A percentile compares a stretch with the other conserved stretches of the same genome.
Evolutionary conservation across 2,329 filamentous ascomycete species (phyloP).

Genomic region (Anthostomella pinea): DNA sequence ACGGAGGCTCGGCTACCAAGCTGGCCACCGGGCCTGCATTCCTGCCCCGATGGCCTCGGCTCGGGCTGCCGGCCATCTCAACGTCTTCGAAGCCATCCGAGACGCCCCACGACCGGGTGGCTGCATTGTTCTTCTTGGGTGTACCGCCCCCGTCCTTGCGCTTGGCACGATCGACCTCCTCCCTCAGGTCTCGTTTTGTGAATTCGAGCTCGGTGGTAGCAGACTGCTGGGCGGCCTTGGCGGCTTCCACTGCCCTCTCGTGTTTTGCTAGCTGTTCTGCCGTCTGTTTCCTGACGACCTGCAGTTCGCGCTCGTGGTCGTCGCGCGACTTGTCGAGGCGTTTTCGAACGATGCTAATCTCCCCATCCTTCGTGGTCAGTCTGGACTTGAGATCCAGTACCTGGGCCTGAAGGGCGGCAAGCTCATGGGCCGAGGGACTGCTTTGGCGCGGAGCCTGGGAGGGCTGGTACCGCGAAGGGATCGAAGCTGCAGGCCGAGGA

Average conservation of each 20-base stretch:
- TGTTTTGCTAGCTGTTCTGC: slow-evolving; percentile 63
- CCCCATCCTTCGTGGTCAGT: slow-evolving; percentile 63
- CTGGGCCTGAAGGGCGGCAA: slow-evolving; percentile 50
- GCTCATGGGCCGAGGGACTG: slow-evolving; percentile 33
- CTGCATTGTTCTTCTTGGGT: slow-evolving; percentile 58
- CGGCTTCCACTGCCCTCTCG: slow-evolving; percentile 61
- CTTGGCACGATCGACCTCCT: slow-evolving; percentile 48
- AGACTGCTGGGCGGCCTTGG: slow-evolving; percentile 62
- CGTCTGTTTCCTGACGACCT: slow-evolving; percentile 59
- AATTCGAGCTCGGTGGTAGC: slow-evolving; percentile 71
- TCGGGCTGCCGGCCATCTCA: slow-evolving; percentile 53
- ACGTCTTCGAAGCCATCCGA: slow-evolving; percentile 77
- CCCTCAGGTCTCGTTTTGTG: slow-evolving; percentile 66
- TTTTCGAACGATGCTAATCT: slow-evolving; percentile 71
- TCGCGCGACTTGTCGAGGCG: slow-evolving; percentile 62
- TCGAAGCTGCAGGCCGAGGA: slow-evolving; percentile 27
- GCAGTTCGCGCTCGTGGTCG: slow-evolving; percentile 61
- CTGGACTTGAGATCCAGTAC: slow-evolving; percentile 53
- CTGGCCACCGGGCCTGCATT: slow-evolving; percentile 42
- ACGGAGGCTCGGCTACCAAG: slow-evolving; percentile 42
- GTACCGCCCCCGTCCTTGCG: slow-evolving; percentile 50
- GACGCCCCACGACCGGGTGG: slow-evolving; percentile 53
- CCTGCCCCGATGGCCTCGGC: slow-evolving; percentile 45
- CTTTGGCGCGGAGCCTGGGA: slow-evolving; percentile 29
- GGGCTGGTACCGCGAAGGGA: slow-evolving; percentile 34